Base-by-base conservation (phyloP, 2,329 filamentous ascomycete species). In the Paecilomyces formosus region DNA sequence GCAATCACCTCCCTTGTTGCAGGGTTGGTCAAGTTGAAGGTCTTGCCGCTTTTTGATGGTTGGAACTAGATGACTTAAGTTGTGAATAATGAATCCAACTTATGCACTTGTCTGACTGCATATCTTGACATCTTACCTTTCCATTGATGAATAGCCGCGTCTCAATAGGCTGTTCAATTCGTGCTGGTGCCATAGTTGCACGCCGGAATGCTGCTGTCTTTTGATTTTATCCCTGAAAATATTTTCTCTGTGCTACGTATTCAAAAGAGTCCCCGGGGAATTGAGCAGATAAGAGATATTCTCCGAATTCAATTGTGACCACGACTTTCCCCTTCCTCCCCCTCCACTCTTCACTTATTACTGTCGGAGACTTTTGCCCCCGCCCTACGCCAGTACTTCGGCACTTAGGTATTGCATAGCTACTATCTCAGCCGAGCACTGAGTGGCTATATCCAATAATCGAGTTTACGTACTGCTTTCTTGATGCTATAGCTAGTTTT, bases 101-200 rank as follows among this genome's bases (percentile, higher is more conserved):
- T n/a, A 45, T 45, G 15, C 15, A 45, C 3, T 26, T 45, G 13
- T 45, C n/a, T 45, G 15, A 8, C 7, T n/a, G n/a, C 39, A 9
- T n/a, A 9, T 21, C 9, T 45, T n/a, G 8, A 45, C 39, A 21
- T 21, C 39, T 21, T n/a, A 64, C 62, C 59, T 64, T 59, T 50
- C 62, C 62, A 54, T 64, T 63, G 52, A 64, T 64, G 59, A 63
- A 64, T 31, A 64, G 53, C 55, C 61, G 56, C 39, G 62, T 64
- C 52, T 64, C 62, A 35, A 62, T 61, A 30, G 57, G 54, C 21
- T 54, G 55, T 24, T 52, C 50, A 15, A 52, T 26, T n/a, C 22
- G 50, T 26, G 50, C 50, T 52, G 50, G 50, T 8, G 50, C 50
- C 50, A 52, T 52, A 13, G 21, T n/a, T 52, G 9, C 22, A 52